Evolutionary conservation across 208 protist genomes (phyloP), one percentile per base, ranked within the genome.

Genomic region (Trypanosoma rangeli): DNA sequence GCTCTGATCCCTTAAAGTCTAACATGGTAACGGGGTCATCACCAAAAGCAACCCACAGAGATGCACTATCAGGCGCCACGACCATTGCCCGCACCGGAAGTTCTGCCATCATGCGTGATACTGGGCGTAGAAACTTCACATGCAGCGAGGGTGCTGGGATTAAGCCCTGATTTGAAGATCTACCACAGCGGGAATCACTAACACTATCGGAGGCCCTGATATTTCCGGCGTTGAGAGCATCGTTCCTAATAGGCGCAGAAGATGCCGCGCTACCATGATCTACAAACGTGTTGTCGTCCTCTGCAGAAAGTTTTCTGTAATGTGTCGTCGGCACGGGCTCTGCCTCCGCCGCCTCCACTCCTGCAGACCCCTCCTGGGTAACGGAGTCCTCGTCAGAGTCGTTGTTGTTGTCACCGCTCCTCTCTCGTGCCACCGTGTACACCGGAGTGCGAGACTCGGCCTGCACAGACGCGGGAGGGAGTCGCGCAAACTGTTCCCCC

Each of bases 261-360:
- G 31, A n/a, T n/a, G 29, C 46, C 20, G 77, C 70, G 65, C 86
- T 93, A 53, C 90, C 90, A 75, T 96, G 86, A 64, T 96, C 91
- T 15, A 96, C 79, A 78, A 96, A 96, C 4, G 91, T 96, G 74
- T 93, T 69, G 64, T 92, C 89, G 66, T 94, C 90, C 50, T 94
- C 90, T 35, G 86, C 80, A 1, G 73, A 67, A 39, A 71, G 44
- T 10, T 64, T 24, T 13, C 54, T n/a, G 77, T 87, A 91, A 33
- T 59, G 66, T 26, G 80, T 87, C 35, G 78, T 76, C 13, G 78
- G 82, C 16, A 90, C 64, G 0, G 18, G 33, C 13, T 46, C 54
- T 15, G 20, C 46, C 24, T 46, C 54, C 13, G 52, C 24, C n/a
- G 44, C 24, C 22, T 39, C 56, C 13, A n/a, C 53, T 22, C n/a